A percentile compares a stretch with the other conserved stretches of the same genome.
Conservation (phyloP, 371 early-diverging fungal genomes). For the Rhizopus delemar region DNA sequence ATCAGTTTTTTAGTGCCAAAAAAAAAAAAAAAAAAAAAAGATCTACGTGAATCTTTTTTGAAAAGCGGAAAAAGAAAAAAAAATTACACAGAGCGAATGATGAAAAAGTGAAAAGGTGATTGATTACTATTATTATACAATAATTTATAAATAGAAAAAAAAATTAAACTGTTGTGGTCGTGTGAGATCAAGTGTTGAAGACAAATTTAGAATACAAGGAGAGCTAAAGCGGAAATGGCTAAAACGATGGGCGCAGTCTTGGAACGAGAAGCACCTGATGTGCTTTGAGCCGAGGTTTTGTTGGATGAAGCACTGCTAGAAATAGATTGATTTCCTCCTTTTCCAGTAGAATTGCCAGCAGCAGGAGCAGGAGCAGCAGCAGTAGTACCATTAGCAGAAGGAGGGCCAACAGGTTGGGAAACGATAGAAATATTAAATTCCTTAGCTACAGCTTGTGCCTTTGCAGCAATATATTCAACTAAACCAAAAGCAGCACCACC, state of each 20-base stretch:
- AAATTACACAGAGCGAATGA: not conserved
- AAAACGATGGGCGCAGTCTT: constrained; percentile 14
- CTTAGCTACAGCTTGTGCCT: constrained; percentile 26
- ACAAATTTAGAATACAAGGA: constrained; percentile 4
- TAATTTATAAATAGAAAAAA: constrained; percentile 3
- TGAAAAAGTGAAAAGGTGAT: not conserved
- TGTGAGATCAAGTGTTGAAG: not conserved
- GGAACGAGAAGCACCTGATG: constrained; percentile 12
- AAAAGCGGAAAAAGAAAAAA: not conserved
- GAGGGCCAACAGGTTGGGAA: constrained; percentile 36
- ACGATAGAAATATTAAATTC: constrained; percentile 49
- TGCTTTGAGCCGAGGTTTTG: constrained; percentile 17
- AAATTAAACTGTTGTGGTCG: not conserved
- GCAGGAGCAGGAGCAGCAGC: constrained; percentile 3
- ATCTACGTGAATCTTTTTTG: too few relatives aligned
- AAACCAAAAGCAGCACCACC: constrained; percentile 56
- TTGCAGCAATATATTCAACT: constrained; percentile 39
- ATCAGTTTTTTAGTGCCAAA: too few relatives aligned
- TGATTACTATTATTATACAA: constrained; percentile 1
- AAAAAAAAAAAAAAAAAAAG: too few relatives aligned
- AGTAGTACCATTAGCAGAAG: constrained; percentile 27
- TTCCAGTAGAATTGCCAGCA: constrained; percentile 24
- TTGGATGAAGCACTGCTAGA: constrained; percentile 3
- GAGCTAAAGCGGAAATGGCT: constrained; percentile 19
- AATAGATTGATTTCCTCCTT: not conserved